Evolutionary conservation across 371 early-diverging fungal species (phyloP).

Genomic region (Paramicrosporidium saccamoebae): DNA sequence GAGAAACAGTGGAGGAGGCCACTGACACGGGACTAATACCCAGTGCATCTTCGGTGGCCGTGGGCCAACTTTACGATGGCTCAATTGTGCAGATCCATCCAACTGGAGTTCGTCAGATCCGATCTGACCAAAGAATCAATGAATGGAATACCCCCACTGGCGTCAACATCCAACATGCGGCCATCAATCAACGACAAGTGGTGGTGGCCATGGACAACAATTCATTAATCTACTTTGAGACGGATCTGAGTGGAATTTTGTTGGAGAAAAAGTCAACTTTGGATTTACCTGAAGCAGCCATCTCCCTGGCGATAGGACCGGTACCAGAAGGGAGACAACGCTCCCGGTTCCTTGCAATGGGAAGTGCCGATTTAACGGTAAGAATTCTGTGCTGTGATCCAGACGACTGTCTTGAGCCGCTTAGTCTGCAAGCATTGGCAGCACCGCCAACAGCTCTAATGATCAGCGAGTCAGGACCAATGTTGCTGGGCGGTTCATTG

Average conservation of each 20-base stretch:
- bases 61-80: conserved; percentile 54
- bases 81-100: conserved; percentile 66
- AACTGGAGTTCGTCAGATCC: conserved; percentile 55
- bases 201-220: conserved; percentile 45
- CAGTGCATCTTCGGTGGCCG: conserved; percentile 37
- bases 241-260: conserved; percentile 45
- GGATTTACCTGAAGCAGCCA: conserved; percentile 26
- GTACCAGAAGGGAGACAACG: conserved; percentile 44
- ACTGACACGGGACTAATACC: conserved; percentile 53
- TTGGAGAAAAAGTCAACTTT: conserved; percentile 52
- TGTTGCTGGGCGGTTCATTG: conserved; percentile 1
- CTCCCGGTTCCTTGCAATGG: conserved; percentile 50
- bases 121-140: conserved; percentile 43
- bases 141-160: conserved; percentile 71
- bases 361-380: conserved; percentile 67
- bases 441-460: conserved; percentile 8
- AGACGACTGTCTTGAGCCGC: conserved; percentile 26
- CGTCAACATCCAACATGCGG: conserved; percentile 23
- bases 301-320: conserved; percentile 34
- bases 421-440: conserved; percentile 36
- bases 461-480: background rate
- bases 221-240: conserved; percentile 69
- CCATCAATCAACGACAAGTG: conserved; percentile 46
- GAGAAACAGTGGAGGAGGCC: conserved; percentile 79
- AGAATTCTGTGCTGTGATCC: conserved; percentile 56